Conservation (phyloP, 495 filamentous ascomycete genomes). For the Talaromyces trachyspermus region DNA sequence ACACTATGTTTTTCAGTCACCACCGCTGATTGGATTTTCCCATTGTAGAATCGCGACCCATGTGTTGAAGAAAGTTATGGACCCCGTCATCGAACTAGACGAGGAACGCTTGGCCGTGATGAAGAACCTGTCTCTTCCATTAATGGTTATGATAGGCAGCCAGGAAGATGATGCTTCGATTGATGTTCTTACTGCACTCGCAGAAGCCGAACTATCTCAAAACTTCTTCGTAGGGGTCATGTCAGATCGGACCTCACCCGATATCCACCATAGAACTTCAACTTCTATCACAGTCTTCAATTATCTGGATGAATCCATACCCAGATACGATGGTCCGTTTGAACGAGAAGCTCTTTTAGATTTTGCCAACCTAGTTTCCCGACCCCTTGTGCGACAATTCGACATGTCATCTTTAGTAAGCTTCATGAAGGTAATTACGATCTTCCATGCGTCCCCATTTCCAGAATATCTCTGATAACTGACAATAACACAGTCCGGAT, state of each 20-base stretch:
- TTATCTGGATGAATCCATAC: background rate
- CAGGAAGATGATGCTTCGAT: background rate
- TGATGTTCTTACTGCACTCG: background rate
- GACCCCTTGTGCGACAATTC: background rate
- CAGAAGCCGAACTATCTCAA: background rate
- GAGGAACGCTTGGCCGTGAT: background rate
- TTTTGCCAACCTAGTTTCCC: background rate
- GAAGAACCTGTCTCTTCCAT: background rate
- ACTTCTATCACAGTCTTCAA: background rate
- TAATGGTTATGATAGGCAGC: background rate
- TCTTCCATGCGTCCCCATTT: too few relatives aligned
- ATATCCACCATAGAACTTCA: background rate
- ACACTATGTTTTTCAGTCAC: background rate
- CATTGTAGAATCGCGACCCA: background rate
- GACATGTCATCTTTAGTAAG: background rate
- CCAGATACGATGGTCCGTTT: background rate
- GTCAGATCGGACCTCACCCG: too few relatives aligned
- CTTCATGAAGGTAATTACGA: conserved; percentile 7
- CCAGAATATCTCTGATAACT: too few relatives aligned
- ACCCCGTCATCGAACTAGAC: background rate
- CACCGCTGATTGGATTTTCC: background rate
- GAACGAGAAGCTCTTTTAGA: background rate
- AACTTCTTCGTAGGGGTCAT: background rate
- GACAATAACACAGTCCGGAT: background rate
- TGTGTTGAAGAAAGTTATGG: background rate